A percentile compares a stretch with the other conserved stretches of the same genome.
These are phyloP conservation scores for Clonostachys rosea DNA, from an alignment of 2,329 filamentous ascomycete species.

Conservation along the genomic window DNA sequence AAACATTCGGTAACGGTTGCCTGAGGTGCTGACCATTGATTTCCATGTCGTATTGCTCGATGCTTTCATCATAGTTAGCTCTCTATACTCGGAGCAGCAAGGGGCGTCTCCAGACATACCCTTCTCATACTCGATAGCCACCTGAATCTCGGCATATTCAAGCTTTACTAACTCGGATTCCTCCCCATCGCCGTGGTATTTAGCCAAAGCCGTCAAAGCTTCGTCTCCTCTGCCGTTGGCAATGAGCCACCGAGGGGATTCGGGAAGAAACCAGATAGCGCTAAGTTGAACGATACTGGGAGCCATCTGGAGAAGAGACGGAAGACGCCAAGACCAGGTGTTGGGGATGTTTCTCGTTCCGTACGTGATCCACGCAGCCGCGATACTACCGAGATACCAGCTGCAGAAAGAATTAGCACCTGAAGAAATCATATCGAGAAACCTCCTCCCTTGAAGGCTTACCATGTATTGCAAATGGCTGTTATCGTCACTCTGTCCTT, in stretches of 20 bases:
- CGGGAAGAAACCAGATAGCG: slow-evolving; percentile 50
- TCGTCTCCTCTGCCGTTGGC: slow-evolving; percentile 42
- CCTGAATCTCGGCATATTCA: slow-evolving; percentile 51
- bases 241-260: slow-evolving; percentile 59
- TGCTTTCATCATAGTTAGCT: slow-evolving; percentile 2
- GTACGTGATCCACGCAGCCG: slow-evolving; percentile 35
- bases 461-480: slow-evolving; percentile 44
- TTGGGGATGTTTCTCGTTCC: slow-evolving; percentile 32
- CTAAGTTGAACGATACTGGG: slow-evolving; percentile 33
- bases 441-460: neutral
- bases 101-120: slow-evolving; percentile 9
- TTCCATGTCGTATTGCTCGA: slow-evolving; percentile 16
- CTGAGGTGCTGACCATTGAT: slow-evolving; percentile 19
- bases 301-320: slow-evolving; percentile 24
- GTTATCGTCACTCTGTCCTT: slow-evolving; percentile 47
- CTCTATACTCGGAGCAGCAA: no score
- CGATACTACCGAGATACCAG: slow-evolving; percentile 40
- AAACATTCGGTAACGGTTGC: slow-evolving; percentile 25
- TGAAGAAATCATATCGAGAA: neutral
- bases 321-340: slow-evolving; percentile 28
- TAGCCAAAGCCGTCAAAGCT: slow-evolving; percentile 42
- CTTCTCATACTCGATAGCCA: slow-evolving; percentile 38
- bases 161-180: slow-evolving; percentile 44
- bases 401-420: slow-evolving; percentile 12
- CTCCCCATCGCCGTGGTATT: slow-evolving; percentile 42